Evolutionary conservation across 306 rosid genomes (phyloP).

Genomic region (Herpetospermum pedunculosum): DNA sequence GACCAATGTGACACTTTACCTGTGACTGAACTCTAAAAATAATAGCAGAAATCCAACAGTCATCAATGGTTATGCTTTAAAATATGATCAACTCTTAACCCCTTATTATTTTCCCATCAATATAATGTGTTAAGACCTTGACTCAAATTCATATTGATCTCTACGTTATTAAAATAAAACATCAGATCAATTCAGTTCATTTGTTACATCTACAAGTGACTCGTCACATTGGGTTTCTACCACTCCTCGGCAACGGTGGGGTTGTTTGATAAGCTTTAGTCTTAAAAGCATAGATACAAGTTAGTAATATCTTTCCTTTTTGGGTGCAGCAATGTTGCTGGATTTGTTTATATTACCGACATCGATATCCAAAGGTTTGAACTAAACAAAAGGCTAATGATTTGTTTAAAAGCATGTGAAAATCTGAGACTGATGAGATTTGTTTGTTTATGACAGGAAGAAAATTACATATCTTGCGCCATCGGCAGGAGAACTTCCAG

Average conservation of each 20-base stretch:
- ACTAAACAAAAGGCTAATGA: neutral
- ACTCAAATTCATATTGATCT: neutral
- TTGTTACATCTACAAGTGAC: neutral
- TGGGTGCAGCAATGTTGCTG: conserved; percentile 74
- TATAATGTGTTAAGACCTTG: neutral
- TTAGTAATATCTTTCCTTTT: neutral
- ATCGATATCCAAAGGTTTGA: conserved; percentile 77
- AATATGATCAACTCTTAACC: neutral
- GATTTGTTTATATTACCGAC: conserved; percentile 75
- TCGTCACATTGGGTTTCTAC: neutral
- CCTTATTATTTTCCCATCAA: neutral
- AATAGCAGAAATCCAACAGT: neutral
- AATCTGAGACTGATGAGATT: neutral
- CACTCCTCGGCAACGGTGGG: neutral
- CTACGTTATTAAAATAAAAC: neutral
- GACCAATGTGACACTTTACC: neutral
- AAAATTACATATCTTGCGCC: conserved; percentile 82
- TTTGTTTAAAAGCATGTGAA: neutral
- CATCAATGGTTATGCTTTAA: neutral
- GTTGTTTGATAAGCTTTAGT: neutral
- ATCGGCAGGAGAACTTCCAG: conserved; percentile 80
- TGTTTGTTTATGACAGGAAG: conserved; percentile 47
- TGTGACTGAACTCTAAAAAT: neutral
- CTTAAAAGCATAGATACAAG: neutral
- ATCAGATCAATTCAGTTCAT: neutral